Evolutionary conservation across 1,139 yeast genomes (phyloP).

Genomic region (Groenewaldozyma sp.): DNA sequence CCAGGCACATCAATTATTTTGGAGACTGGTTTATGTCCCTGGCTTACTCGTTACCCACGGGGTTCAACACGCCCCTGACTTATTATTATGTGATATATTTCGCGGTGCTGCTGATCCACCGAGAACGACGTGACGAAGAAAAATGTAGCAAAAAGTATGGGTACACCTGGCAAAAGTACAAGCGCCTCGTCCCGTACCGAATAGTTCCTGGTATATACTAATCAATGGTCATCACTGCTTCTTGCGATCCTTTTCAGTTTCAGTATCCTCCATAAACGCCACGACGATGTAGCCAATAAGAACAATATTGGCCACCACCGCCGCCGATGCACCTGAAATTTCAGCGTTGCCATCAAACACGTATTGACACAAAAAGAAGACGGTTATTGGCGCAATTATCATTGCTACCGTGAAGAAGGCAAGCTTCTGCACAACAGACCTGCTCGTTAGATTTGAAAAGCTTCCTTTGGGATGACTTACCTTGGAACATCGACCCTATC

Average conservation of each 20-base stretch:
- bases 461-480: conserved; percentile 13
- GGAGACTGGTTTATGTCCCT: conserved; percentile 94
- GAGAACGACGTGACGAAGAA: conserved; percentile 86
- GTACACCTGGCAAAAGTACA: conserved; percentile 75
- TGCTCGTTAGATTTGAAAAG: conserved; percentile 22
- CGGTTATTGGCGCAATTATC: conserved; percentile 66
- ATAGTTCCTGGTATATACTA: conserved; percentile 81
- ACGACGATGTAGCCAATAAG: conserved; percentile 76
- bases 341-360: conserved; percentile 46
- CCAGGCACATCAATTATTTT: conserved; percentile 89
- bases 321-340: conserved; percentile 84
- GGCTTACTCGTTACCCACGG: conserved; percentile 91
- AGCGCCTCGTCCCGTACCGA: conserved; percentile 71
- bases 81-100: conserved; percentile 83
- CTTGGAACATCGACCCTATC: conserved; percentile 12
- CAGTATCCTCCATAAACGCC: conserved; percentile 77
- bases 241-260: conserved; percentile 8
- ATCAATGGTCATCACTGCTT: conserved; percentile 2
- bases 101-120: conserved; percentile 69
- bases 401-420: conserved; percentile 82
- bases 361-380: conserved; percentile 58
- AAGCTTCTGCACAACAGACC: conserved; percentile 61
- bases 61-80: conserved; percentile 70
- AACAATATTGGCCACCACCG: conserved; percentile 77
- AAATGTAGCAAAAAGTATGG: conserved; percentile 86